Base-by-base conservation (phyloP, 345 rosid genomes). In the Citrus mangshanensis region DNA sequence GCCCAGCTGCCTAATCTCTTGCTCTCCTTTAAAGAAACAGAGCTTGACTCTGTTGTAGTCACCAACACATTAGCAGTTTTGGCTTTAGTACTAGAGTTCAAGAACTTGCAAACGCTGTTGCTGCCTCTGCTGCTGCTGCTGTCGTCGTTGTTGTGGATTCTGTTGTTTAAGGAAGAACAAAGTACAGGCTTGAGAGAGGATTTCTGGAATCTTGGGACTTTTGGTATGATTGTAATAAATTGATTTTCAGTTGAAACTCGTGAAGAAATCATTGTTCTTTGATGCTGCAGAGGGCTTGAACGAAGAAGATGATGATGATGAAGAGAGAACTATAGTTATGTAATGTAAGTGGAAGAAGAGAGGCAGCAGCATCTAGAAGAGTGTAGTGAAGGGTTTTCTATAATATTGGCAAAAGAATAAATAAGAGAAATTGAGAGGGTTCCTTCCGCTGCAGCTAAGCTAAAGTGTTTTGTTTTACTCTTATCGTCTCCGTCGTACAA, bases 21-120 rank as follows among this genome's bases (percentile, higher is more conserved):
- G 61, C 77, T 76, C 59, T 76, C 82, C 22, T 59, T 38, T n/a
- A 71, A 73, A 37, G 90, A 89, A 82, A 85, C 85, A 38, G 84
- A 86, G 4, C 72, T 66, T 21, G 79, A 83, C 61, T 64, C 49
- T 2, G 80, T 80, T n/a, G 73, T 70, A 3, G 73, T 70, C 4
- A 81, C 81, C 63, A 79, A 65, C 49, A 79, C 54, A 67, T 82
- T 81, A 54, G 9, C 8, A 51, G 28, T 30, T 51, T 37, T 37
- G 63, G 77, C 65, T 25, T 78, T 79, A 75, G 24, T 35, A 32
- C 10, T 61, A 38, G 58, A 18, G 37, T 38, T 40, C 56, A 74
- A 40, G 42, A 64, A 46, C 62, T 68, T 86, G 13, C 69, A 58
- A 37, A 61, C 4, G 64, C 65, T 42, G 67, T 38, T 70, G 70